Conservation (phyloP, 139 green algal species). For the Chlorella sp. region DNA sequence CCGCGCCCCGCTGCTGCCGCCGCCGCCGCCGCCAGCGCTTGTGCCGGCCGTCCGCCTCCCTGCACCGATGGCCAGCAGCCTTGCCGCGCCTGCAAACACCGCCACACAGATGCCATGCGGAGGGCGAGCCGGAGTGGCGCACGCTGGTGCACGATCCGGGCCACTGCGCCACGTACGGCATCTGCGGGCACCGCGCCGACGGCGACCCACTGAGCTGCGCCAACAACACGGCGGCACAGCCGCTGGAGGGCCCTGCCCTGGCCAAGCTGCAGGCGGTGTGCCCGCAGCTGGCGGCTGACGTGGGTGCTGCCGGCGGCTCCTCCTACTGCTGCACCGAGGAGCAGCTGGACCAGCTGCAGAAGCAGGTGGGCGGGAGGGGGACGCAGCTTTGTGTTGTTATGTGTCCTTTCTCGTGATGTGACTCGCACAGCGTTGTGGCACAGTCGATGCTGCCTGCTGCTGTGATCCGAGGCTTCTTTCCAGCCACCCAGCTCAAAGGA, state of each 20-base stretch:
- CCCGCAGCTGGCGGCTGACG: constrained; percentile 67
- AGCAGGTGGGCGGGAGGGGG: constrained; percentile 51
- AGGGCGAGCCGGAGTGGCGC: constrained; percentile 19
- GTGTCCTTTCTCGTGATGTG: neutral
- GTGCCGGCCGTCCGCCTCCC: neutral
- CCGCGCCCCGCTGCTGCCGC: neutral
- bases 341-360: constrained; percentile 75
- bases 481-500: too few relatives aligned
- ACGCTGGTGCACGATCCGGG: constrained; percentile 34
- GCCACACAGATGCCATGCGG: neutral
- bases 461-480: too few relatives aligned
- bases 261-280: constrained; percentile 59
- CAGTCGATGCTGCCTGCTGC: neutral
- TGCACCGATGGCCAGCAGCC: neutral
- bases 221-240: constrained; percentile 54
- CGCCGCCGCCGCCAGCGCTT: neutral
- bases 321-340: constrained; percentile 82
- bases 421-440: neutral
- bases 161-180: constrained; percentile 25
- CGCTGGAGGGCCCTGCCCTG: constrained; percentile 6
- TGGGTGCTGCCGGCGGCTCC: constrained; percentile 24
- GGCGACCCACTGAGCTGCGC: constrained; percentile 70
- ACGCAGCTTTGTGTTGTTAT: neutral
- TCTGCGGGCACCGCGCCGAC: constrained; percentile 73
- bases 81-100: too few relatives aligned